Conservation (phyloP, 129 eudicot genomes). For the Helianthus annuus region HanXRQr2.0-SUNRISE NC_035434.2:4459925-4460424, state of each 20-base stretch:
- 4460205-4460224: slow-evolving; percentile 71
- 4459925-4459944: slow-evolving; percentile 68
- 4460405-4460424: too few species aligned
- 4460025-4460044: slow-evolving; percentile 65
- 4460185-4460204: slow-evolving; percentile 76
- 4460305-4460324: slow-evolving; percentile 1
- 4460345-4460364: neutral
- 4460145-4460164: slow-evolving; percentile 86
- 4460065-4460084: neutral
- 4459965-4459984: slow-evolving; percentile 79
- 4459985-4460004: slow-evolving; percentile 82
- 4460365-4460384: neutral
- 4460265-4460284: too few species aligned
- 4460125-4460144: slow-evolving; percentile 88
- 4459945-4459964: slow-evolving; percentile 84
- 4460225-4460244: slow-evolving; percentile 65
- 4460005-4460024: slow-evolving; percentile 79
- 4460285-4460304: neutral
- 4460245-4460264: slow-evolving; percentile 33
- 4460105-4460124: slow-evolving; percentile 36
- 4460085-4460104: neutral
- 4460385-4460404: neutral
- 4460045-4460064: slow-evolving; percentile 4
- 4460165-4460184: slow-evolving; percentile 71
- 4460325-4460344: neutral